Conservation (phyloP, 2,329 filamentous ascomycete species). For the Epichloe aotearoae region DNA sequence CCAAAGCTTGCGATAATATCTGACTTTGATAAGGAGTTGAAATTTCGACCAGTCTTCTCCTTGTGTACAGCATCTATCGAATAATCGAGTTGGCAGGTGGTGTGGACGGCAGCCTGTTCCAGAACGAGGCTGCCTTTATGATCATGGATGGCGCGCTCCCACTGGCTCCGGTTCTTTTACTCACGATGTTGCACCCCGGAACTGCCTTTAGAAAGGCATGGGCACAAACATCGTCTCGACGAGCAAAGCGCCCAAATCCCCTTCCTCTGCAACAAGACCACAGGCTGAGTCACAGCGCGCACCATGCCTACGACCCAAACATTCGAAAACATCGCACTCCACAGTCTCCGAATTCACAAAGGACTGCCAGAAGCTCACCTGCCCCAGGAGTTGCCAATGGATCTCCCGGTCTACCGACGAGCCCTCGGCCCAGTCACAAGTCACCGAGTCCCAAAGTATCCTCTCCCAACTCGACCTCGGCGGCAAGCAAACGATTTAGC, state of each 20-base stretch:
- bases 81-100: conserved; percentile 26
- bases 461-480: conserved; percentile 7
- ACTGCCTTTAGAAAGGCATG: conserved; percentile 26
- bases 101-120: conserved; percentile 20
- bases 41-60: conserved; percentile 21
- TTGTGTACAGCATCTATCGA: conserved; percentile 28
- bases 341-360: conserved; percentile 9
- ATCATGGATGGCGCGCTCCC: conserved; percentile 28
- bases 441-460: conserved; percentile 9
- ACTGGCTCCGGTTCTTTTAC: conserved; percentile 21
- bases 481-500: conserved; percentile 5
- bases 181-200: conserved; percentile 25
- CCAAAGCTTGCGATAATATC: not conserved
- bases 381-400: conserved; percentile 13
- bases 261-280: conserved; percentile 7
- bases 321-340: conserved; percentile 19
- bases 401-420: conserved; percentile 17
- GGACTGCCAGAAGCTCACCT: conserved; percentile 8
- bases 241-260: conserved; percentile 9
- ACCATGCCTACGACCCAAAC: conserved; percentile 21
- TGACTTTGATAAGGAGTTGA: conserved; percentile 21
- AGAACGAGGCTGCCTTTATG: conserved; percentile 25
- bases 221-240: conserved; percentile 24
- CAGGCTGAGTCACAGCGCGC: conserved; percentile 11
- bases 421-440: conserved; percentile 13